Conservation (phyloP, 2,329 filamentous ascomycete species). For the Metarhizium guizhouense region DNA sequence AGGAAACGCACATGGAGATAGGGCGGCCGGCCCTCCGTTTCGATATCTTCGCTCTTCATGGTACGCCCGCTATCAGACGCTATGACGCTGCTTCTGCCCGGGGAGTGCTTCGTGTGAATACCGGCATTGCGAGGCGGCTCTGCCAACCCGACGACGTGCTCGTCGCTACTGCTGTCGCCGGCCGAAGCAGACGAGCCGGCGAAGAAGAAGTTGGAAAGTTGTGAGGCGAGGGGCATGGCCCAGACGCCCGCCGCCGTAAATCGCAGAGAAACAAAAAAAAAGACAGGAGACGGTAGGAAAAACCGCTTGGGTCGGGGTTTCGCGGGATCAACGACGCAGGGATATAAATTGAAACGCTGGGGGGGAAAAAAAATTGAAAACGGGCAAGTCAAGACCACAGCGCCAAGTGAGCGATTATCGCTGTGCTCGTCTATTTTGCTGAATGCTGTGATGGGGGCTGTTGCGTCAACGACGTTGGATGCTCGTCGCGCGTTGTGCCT, state of each 20-base stretch:
- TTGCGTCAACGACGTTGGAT: not conserved
- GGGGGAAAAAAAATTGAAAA: not conserved
- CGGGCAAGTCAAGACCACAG: not conserved
- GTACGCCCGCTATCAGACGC: constrained; percentile 17
- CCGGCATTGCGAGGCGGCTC: constrained; percentile 23
- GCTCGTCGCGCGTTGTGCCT: too few species aligned
- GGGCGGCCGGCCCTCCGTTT: constrained; percentile 33
- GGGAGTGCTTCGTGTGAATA: constrained; percentile 16
- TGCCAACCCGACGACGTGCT: constrained; percentile 1
- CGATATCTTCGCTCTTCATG: constrained; percentile 29
- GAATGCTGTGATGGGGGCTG: not conserved
- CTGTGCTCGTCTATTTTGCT: constrained; percentile 1
- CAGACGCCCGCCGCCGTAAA: not conserved
- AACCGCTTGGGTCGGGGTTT: not conserved
- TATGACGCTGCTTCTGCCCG: constrained; percentile 15
- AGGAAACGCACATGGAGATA: constrained; percentile 30
- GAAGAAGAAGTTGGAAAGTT: constrained; percentile 4
- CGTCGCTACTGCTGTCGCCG: constrained; percentile 5
- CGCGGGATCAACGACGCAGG: not conserved
- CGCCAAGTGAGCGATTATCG: not conserved
- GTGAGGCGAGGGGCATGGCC: constrained; percentile 8
- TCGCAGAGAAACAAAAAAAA: not conserved
- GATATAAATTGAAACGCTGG: not conserved
- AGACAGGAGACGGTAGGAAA: not conserved
- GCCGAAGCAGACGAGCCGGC: constrained; percentile 8